Percentiles rank a stretch among this genome's conserved stretches.
These are phyloP conservation scores for Lithocarpus polystachyus DNA, from an alignment of 306 rosid genomes.

Conservation along the genomic window DNA sequence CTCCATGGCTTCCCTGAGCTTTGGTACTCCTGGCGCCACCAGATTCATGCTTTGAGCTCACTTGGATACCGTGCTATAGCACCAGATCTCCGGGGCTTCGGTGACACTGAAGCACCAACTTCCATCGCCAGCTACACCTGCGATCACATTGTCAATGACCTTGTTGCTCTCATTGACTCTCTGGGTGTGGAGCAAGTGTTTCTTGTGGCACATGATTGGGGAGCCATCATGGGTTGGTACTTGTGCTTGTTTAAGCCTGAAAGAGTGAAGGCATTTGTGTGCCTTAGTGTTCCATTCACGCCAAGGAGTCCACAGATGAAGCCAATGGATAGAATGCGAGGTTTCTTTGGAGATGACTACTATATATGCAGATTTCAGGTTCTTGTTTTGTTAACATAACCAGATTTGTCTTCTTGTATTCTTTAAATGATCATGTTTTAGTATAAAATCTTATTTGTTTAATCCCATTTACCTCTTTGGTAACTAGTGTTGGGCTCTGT, in stretches of 20 bases:
- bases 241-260: constrained; percentile 35
- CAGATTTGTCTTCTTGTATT: neutral
- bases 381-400: neutral
- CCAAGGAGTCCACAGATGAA: constrained; percentile 21
- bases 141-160: constrained; percentile 24
- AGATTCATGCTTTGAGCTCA: constrained; percentile 19
- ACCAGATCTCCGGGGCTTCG: constrained; percentile 37
- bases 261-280: constrained; percentile 27
- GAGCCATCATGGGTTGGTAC: constrained; percentile 32
- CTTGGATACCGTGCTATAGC: constrained; percentile 32
- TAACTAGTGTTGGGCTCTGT: too few species aligned
- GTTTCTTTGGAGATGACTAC: constrained; percentile 31
- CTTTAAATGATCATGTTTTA: neutral
- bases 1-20: constrained; percentile 42
- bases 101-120: constrained; percentile 26
- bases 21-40: constrained; percentile 38
- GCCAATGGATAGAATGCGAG: constrained; percentile 21
- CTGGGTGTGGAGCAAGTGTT: constrained; percentile 20
- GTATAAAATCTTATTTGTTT: neutral
- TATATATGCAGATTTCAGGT: constrained; percentile 46
- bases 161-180: constrained; percentile 15
- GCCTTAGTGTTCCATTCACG: constrained; percentile 30
- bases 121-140: constrained; percentile 8
- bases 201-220: constrained; percentile 41
- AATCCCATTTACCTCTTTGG: too few species aligned